Conservation (phyloP, 192 early-diverging fungal genomes). For the Podila verticillata region DNA sequence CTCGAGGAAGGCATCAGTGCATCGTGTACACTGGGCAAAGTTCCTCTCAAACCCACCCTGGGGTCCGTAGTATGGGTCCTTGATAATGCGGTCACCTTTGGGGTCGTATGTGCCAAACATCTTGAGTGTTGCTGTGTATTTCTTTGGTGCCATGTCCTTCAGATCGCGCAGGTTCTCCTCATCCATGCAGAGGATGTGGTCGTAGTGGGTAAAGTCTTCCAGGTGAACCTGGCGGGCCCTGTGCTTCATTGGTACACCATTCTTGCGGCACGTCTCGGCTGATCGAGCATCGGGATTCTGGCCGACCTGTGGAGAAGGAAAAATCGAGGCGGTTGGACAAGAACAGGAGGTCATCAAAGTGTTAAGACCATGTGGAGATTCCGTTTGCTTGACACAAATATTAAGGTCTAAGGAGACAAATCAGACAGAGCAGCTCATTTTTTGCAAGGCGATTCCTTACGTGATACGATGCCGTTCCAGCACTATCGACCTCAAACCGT, state of each 20-base stretch:
- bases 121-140: conserved; percentile 56
- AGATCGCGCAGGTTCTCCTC: conserved; percentile 76
- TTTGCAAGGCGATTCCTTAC: conserved; percentile 43
- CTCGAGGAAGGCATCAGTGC: conserved; percentile 75
- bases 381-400: background rate
- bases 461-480: conserved; percentile 88
- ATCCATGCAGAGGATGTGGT: conserved; percentile 95
- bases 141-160: conserved; percentile 49
- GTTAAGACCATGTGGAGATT: background rate
- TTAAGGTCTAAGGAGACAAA: background rate
- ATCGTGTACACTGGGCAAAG: conserved; percentile 77
- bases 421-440: background rate
- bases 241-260: conserved; percentile 83
- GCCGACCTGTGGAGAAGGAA: conserved; percentile 60
- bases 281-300: conserved; percentile 78
- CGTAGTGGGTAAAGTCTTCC: conserved; percentile 76
- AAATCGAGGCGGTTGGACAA: too few relatives aligned
- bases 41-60: conserved; percentile 80
- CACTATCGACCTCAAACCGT: conserved; percentile 82
- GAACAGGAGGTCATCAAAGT: background rate
- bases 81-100: conserved; percentile 74
- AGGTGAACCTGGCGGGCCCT: conserved; percentile 71
- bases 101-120: conserved; percentile 87
- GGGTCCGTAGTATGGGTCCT: conserved; percentile 67
- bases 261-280: conserved; percentile 67